Evolutionary conservation across 2,329 filamentous ascomycete genomes (phyloP).

Genomic region (Trichoderma harzianum): DNA sequence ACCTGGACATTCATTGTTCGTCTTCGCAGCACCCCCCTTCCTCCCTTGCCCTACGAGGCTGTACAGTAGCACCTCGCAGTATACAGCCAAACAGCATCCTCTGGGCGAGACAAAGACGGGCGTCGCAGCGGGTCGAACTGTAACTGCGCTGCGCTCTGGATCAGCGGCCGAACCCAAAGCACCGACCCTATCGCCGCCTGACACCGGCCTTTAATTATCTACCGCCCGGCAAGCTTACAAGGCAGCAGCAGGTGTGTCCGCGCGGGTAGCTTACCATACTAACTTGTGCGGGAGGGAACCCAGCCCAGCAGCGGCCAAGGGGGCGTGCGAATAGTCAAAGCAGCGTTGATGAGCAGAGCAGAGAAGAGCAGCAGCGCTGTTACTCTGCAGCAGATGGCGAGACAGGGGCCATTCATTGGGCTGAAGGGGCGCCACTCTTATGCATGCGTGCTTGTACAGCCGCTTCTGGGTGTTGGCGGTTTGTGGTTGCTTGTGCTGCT

Average conservation of each 20-base stretch:
- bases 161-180: slow-evolving; percentile 6
- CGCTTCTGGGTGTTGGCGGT: not conserved
- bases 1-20: not conserved
- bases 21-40: not conserved
- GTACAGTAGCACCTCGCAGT: not conserved
- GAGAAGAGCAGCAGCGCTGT: not conserved
- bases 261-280: not conserved
- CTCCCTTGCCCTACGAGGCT: not conserved
- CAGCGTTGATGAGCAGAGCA: not conserved
- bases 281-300: slow-evolving; percentile 1
- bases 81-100: not conserved
- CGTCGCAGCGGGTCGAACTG: not conserved
- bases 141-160: not conserved
- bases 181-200: slow-evolving; percentile 13
- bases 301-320: not conserved
- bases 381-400: not conserved
- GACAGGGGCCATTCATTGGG: not conserved
- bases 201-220: not conserved
- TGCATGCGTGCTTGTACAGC: not conserved
- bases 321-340: not conserved
- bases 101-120: not conserved
- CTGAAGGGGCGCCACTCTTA: not conserved
- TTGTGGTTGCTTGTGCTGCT: not conserved
- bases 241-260: not conserved
- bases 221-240: not conserved